phyloP scores from a whole-genome alignment of 169 alveolate species.

The Cryptosporidium muris region DNA sequence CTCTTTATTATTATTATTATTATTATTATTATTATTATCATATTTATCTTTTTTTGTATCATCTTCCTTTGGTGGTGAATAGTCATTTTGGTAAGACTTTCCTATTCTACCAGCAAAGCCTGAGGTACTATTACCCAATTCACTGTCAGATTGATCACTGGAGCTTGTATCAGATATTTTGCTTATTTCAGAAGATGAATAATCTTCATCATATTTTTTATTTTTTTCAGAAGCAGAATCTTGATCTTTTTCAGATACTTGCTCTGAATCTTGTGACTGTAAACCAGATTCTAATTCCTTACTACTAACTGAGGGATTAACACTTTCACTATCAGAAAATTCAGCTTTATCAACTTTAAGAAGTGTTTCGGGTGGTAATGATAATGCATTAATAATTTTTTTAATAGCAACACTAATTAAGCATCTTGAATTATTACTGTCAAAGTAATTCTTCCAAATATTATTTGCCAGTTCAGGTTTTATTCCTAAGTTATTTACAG shows the following conservation, averaged over 20 bases:
- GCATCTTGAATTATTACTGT: not conserved
- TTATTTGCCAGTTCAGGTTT: slow-evolving; percentile 6
- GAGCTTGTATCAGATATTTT: no score
- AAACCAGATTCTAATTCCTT: slow-evolving; percentile 38
- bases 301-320: slow-evolving; percentile 9
- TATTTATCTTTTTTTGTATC: not conserved
- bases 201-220: not conserved
- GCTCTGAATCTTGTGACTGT: not conserved
- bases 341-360: not conserved
- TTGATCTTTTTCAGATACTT: no score
- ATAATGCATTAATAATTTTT: no score
- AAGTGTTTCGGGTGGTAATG: no score
- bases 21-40: not conserved
- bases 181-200: no score
- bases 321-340: slow-evolving; percentile 7
- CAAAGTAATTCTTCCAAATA: slow-evolving; percentile 47
- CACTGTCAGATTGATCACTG: no score
- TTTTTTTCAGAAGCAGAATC: slow-evolving; percentile 4
- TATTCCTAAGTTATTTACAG: slow-evolving; percentile 32
- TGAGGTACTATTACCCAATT: no score
- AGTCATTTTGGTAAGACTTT: not conserved
- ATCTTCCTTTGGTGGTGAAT: not conserved
- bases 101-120: no score
- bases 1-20: not conserved
- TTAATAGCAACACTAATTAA: no score